These are phyloP conservation scores for Mucor piriformis DNA, from an alignment of 371 early-diverging fungal species.

Conservation along the genomic window DNA sequence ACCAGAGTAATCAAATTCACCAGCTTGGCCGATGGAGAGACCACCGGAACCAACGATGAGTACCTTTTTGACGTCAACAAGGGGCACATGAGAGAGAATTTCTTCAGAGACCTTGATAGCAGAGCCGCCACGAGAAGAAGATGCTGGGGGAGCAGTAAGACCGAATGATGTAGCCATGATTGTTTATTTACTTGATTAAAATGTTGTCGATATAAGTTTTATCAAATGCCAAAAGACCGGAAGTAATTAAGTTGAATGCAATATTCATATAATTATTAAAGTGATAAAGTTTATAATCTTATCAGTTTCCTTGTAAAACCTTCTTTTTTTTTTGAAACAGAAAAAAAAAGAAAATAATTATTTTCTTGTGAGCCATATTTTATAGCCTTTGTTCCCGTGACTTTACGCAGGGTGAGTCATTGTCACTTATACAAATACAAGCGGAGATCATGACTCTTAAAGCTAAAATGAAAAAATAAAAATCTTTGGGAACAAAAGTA, in stretches of 20 bases:
- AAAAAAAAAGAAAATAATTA: neutral
- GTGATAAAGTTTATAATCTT: neutral
- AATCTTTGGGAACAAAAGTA: too few species aligned
- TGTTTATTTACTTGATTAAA: slow-evolving; percentile 44
- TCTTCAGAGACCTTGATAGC: slow-evolving; percentile 58
- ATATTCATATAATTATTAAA: slow-evolving; percentile 38
- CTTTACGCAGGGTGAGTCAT: slow-evolving; percentile 7
- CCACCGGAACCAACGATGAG: slow-evolving; percentile 95
- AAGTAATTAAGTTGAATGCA: slow-evolving; percentile 51
- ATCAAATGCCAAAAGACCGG: slow-evolving; percentile 54
- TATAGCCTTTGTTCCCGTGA: neutral
- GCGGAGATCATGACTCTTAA: neutral
- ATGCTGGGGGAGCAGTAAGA: slow-evolving; percentile 24
- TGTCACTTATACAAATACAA: slow-evolving; percentile 2
- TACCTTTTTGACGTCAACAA: slow-evolving; percentile 80
- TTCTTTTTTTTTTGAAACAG: neutral
- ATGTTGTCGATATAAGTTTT: slow-evolving; percentile 53
- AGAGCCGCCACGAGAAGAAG: slow-evolving; percentile 37
- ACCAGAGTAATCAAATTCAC: slow-evolving; percentile 97
- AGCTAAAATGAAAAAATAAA: neutral
- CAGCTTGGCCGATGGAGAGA: slow-evolving; percentile 95
- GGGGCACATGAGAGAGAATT: slow-evolving; percentile 51
- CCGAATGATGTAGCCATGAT: slow-evolving; percentile 14
- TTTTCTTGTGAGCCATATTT: neutral
- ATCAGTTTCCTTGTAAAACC: neutral